Evolutionary conservation across 1,284 basidiomycete genomes (phyloP), one percentile per base, ranked within the genome.

Genomic region (Sutorius eximius): DNA sequence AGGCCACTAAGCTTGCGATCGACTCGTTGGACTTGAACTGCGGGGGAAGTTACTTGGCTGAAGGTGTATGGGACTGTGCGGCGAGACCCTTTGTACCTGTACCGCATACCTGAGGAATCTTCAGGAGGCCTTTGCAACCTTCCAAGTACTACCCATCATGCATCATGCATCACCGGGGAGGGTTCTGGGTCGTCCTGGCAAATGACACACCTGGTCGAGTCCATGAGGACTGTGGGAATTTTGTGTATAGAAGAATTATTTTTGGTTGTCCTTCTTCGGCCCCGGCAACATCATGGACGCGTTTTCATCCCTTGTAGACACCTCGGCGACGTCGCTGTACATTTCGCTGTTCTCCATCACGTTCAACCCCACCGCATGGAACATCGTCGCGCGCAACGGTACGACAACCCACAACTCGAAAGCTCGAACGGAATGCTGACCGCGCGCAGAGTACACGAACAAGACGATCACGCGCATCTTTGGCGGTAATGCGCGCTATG

Each of bases 351-450:
- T 80, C 1, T 72, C 86, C 54, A 89, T 94, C 48, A 68, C 83
- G 15, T 96, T 97, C 78, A 98, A 98, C 68, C 95, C 95, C 0
- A 84, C 86, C 2, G 95, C 91, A 63, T 98, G 95, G 96, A 98
- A 98, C 74, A 86, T 95, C 58, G 86, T 95, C 34, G 95, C 95
- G 27, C 87, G 87, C 56, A 94, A 96, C 76, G 95, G 95, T 95
- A 49, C 13, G 58, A 18, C 15, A 4, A 11, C 16, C n/a, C 24
- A 33, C 15, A 11, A 3, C 20, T 10, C 9, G 5, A 24, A 24
- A 24, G 22, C 22, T 18, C 52, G 13, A 18, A 16, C 2, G 22
- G 24, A 30, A 7, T 20, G 13, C 30, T 52, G 33, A 52, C 15
- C 3, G 5, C 8, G 20, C 45, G 18, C 64, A 96, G 94, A 97